Evolutionary conservation across 352 stramenopile species (phyloP), one percentile per base, ranked within the genome.

Genomic region (Stramenopiles sp.): DNA sequence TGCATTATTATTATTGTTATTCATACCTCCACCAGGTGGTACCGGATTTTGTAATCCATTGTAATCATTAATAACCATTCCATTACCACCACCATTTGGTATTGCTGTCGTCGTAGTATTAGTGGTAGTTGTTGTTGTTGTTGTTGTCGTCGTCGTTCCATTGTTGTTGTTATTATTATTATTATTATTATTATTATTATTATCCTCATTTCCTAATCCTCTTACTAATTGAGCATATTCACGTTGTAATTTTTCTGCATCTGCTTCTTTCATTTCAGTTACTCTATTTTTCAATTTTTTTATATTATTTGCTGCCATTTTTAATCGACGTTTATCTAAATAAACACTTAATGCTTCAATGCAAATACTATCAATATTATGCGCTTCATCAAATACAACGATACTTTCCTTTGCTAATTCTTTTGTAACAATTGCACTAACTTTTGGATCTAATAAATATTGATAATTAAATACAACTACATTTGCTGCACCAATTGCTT

Each of bases 401-500:
- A 94, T 90, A 73, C 81, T 88, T 81, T 93, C 88, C 0, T 83
- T 80, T 83, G 98, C 94, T 69, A 99, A 90, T 81, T 97, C 89
- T 31, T 93, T 84, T n/a, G 90, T 95, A 23, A 97, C 90, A 82
- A 93, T 83, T 32, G 87, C 85, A 65, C 88, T 90, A 1, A 97
- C 91, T 83, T 99, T 98, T 30, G 95, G 95, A 87, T 99, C 95
- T 30, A 99, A 88, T 93, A 99, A 98, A 86, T 99, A 99, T 87
- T 99, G 95, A 87, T 99, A 99, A 83, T 99, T 99, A 87, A 97
- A 98, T 63, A 99, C 94, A 0, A 99, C 83, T 63, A 99, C 91
- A 79, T 98, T 96, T 0, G 96, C 95, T 80, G 98, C 94, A 4
- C 92, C 95, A 43, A 99, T 95, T 0, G 96, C 91, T 80, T 98